Conservation (phyloP, 371 early-diverging fungal genomes). For the Coemansia sp. region DNA sequence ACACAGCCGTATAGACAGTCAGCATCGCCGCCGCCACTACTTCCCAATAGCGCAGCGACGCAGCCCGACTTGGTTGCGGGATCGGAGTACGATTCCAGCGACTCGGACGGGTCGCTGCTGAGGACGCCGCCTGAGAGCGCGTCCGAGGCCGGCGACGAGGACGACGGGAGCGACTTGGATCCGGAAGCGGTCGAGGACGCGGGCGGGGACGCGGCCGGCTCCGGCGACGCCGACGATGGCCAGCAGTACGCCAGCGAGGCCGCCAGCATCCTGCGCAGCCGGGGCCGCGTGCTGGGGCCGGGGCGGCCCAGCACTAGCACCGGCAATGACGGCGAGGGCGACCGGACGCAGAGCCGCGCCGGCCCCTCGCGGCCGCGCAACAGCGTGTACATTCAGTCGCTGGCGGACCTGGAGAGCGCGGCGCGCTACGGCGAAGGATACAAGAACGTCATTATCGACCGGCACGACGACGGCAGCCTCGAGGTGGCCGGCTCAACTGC, state of each 20-base stretch:
- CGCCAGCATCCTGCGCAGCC: background rate
- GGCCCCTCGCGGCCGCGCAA: conserved; percentile 13
- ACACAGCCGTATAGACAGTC: background rate
- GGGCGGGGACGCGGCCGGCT: conserved; percentile 1
- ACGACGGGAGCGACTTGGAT: conserved; percentile 9
- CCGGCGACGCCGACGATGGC: conserved; percentile 1
- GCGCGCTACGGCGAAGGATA: conserved; percentile 49
- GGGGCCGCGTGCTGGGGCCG: background rate
- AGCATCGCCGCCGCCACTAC: conserved; percentile 8
- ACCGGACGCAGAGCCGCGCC: conserved; percentile 20
- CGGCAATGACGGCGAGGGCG: conserved; percentile 5
- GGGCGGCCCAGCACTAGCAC: conserved; percentile 1
- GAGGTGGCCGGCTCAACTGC: conserved; percentile 18
- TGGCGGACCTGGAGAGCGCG: conserved; percentile 28
- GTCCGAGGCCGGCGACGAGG: conserved; percentile 20
- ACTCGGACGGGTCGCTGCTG: conserved; percentile 35
- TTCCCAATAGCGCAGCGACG: background rate
- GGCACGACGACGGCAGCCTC: conserved; percentile 40
- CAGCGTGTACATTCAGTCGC: conserved; percentile 41
- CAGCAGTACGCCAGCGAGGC: background rate
- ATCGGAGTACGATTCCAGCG: conserved; percentile 37
- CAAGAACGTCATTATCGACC: conserved; percentile 39
- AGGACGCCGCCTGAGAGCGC: conserved; percentile 41
- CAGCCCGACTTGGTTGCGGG: conserved; percentile 9
- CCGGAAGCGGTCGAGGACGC: conserved; percentile 6